Base-by-base conservation (phyloP, 495 filamentous ascomycete species). In the Talaromyces trachyspermus region DNA sequence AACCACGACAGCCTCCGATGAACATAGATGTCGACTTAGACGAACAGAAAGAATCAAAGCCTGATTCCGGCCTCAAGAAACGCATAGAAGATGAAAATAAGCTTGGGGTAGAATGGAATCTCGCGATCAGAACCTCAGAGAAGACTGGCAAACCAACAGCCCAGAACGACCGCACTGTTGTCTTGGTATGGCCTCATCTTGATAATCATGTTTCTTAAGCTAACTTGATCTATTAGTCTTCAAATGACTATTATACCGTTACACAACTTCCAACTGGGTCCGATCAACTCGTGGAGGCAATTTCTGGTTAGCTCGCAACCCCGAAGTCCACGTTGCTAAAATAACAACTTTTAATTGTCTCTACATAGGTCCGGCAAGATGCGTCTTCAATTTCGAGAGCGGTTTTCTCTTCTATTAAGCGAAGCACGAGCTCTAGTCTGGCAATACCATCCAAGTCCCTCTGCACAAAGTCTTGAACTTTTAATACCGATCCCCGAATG, bases 201-300 rank as follows among this genome's bases (percentile, higher is more conserved):
- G 14, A 20, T 19, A 14, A 19, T 20, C 27, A 6, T 33, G 37
- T 51, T 29, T 22, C 46, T 29, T 47, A 41, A 27, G 11, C 22
- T 35, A 50, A 42, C 26, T 42, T 22, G 22, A 23, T 23, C 12
- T 15, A 24, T 46, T 45, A 95, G 89, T 90, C 89, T 14, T 84
- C 82, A 59, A 97, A 88, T 55, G 82, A 85, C 58, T 86, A 84
- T 46, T 96, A 92, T 57, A 81, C 77, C 25, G 89, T 97, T 26
- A 85, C 85, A 46, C 86, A 87, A 57, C 79, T 97, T 20, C 86
- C 89, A 44, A 79, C 80, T 29, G 70, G 94, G 17, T 89, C 90
- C 33, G 80, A 89, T 48, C 74, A 79, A 46, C 71, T 95, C 39
- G 81, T 80, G 19, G 65, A 71, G 26, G 72, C 79, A 47, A 64